A percentile compares a stretch with the other conserved stretches of the same genome.
phyloP scores from a whole-genome alignment of 768 basidiomycete genomes.

The Pulveroboletus sp. region DNA sequence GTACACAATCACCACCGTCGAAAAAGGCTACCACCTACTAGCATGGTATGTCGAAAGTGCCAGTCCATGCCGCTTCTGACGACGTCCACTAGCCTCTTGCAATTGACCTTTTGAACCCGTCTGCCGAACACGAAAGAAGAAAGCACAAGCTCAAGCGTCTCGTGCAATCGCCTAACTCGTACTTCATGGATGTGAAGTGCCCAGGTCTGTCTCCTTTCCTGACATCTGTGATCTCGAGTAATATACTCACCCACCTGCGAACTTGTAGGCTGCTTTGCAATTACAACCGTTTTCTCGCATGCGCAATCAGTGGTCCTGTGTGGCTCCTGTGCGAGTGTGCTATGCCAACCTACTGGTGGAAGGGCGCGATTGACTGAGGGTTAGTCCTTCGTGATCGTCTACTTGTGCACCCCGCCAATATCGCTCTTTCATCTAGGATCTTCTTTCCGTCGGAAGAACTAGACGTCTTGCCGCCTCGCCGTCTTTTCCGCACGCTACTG shows the following conservation, averaged over 20 bases:
- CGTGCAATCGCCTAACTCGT: slow-evolving; percentile 97
- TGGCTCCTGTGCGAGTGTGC: slow-evolving; percentile 84
- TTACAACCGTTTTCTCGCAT: slow-evolving; percentile 98
- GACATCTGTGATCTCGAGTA: background rate
- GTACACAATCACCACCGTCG: slow-evolving; percentile 24
- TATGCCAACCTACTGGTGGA: slow-evolving; percentile 98
- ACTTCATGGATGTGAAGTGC: slow-evolving; percentile 99
- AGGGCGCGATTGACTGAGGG: slow-evolving; percentile 97
- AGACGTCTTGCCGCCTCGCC: slow-evolving; percentile 17
- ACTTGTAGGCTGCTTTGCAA: slow-evolving; percentile 82
- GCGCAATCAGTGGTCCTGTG: slow-evolving; percentile 97
- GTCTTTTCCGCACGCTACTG: background rate
- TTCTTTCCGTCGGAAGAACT: slow-evolving; percentile 98
- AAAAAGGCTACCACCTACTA: slow-evolving; percentile 7
- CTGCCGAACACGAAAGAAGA: slow-evolving; percentile 76
- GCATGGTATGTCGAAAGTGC: slow-evolving; percentile 14
- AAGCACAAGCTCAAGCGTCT: slow-evolving; percentile 99
- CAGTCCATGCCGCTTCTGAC: slow-evolving; percentile 3
- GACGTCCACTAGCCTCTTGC: slow-evolving; percentile 76
- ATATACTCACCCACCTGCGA: background rate
- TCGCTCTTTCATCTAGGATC: slow-evolving; percentile 56
- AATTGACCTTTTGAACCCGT: slow-evolving; percentile 96
- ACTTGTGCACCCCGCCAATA: slow-evolving; percentile 3
- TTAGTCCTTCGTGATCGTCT: slow-evolving; percentile 37
- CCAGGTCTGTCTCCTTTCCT: slow-evolving; percentile 57